phyloP scores from a whole-genome alignment of 768 basidiomycete genomes.

The Suillus paluster region DNA sequence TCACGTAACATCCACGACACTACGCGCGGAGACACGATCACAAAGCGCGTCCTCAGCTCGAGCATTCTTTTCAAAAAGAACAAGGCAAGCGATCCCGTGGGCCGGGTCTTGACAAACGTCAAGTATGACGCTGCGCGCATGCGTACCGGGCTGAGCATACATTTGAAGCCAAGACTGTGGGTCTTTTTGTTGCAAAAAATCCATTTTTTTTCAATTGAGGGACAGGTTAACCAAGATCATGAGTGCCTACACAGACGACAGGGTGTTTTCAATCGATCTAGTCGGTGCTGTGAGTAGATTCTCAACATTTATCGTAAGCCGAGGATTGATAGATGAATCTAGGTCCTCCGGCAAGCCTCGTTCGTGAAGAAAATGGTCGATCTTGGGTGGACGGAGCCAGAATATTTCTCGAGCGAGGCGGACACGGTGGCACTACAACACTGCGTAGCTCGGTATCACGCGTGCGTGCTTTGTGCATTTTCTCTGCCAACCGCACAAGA shows the following conservation, averaged over 20 bases:
- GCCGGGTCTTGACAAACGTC: slow-evolving; percentile 8
- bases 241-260: slow-evolving; percentile 53
- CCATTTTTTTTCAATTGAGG: not conserved
- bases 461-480: slow-evolving; percentile 35
- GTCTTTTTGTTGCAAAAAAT: slow-evolving; percentile 1
- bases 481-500: not conserved
- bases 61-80: not conserved
- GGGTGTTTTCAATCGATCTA: slow-evolving; percentile 57
- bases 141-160: not conserved
- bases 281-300: slow-evolving; percentile 51
- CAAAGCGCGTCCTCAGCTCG: slow-evolving; percentile 16
- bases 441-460: slow-evolving; percentile 61
- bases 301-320: not conserved
- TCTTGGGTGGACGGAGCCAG: slow-evolving; percentile 52
- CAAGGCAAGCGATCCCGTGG: not conserved
- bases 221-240: slow-evolving; percentile 42
- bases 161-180: slow-evolving; percentile 27
- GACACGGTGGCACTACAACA: slow-evolving; percentile 51
- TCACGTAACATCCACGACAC: slow-evolving; percentile 19
- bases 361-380: slow-evolving; percentile 59
- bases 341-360: slow-evolving; percentile 59
- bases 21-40: slow-evolving; percentile 27
- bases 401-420: slow-evolving; percentile 40
- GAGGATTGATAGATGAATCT: not conserved
- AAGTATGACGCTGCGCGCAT: slow-evolving; percentile 17